phyloP scores from a whole-genome alignment of 345 rosid genomes.

The Heritiera littoralis region DNA sequence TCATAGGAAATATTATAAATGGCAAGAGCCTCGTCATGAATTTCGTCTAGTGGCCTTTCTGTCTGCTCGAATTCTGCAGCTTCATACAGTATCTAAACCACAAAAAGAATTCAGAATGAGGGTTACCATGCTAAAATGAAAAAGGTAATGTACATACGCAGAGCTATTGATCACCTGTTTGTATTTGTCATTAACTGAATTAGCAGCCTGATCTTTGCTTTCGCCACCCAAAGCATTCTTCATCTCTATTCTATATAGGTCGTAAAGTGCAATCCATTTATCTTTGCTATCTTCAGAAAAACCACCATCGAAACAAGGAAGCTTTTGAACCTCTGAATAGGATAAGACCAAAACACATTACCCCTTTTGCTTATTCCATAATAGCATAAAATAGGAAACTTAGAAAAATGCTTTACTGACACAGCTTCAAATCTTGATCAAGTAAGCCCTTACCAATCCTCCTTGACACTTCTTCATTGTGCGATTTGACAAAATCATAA shows the following conservation, averaged over 20 bases:
- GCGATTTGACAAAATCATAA: constrained; percentile 45
- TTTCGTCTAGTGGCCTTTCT: constrained; percentile 40
- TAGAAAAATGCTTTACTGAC: background rate
- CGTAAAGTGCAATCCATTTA: constrained; percentile 42
- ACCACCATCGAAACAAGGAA: constrained; percentile 43
- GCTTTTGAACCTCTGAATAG: constrained; percentile 52
- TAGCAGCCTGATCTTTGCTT: constrained; percentile 24
- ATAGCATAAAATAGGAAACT: background rate
- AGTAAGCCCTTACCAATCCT: constrained; percentile 39
- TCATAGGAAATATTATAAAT: constrained; percentile 51
- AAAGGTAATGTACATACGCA: background rate
- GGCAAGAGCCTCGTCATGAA: constrained; percentile 52
- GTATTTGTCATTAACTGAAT: constrained; percentile 41
- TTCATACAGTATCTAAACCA: constrained; percentile 50
- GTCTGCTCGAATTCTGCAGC: constrained; percentile 49
- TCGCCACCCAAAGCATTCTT: background rate
- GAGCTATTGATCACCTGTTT: constrained; percentile 47
- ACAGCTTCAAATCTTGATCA: background rate
- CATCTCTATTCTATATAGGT: constrained; percentile 57
- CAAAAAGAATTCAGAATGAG: background rate
- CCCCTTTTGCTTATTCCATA: background rate
- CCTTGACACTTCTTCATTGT: constrained; percentile 25
- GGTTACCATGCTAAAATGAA: background rate
- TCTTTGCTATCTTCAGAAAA: constrained; percentile 17
- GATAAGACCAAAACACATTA: background rate